Evolutionary conservation across 2,329 filamentous ascomycete genomes (phyloP), one percentile per base, ranked within the genome.

Genomic region (Monosporascus sp.): DNA sequence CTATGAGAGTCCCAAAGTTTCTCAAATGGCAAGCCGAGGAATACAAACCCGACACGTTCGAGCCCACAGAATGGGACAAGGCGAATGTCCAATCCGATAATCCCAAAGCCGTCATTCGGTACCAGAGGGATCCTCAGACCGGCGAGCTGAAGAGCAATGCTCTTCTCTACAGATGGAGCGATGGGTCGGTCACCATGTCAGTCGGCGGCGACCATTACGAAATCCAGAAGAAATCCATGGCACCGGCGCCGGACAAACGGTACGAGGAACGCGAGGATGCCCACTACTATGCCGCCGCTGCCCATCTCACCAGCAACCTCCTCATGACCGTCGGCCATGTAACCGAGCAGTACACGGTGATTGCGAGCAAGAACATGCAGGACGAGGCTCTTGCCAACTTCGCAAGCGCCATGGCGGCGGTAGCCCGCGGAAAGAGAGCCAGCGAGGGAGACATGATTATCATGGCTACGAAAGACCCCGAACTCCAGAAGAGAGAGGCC

Each of bases 121-220:
- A 86, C 71, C 83, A 86, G 51, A 82, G 80, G 63, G 85, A 89
- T 54, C 77, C 83, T 9, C 78, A 77, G n/a, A 86, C 83, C 1
- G 79, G 80, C 48, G 74, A 83, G 56, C 75, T 91, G 14, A 82
- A 88, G 65, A 91, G 88, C 65, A 93, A 93, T 66, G 82, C 89
- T 2, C 81, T 86, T 57, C 74, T 93, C 31, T 82, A 89, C 65
- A 81, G 82, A 60, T 93, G 89, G 89, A 90, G 85, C 56, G 89
- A 93, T 64, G 89, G 89, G 27, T 90, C 86, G 4, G 74, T 89
- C 17, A 91, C 88, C 11, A 74, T 93, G 24, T 82, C 87, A n/a
- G 77, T 92, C 24, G 89, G 88, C 15, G 84, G 83, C 54, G 83
- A 86, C 58, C 88, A 92, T 63, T 92, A 87, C 74, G 87, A 90